Percentiles rank a stretch among this genome's conserved stretches.
phyloP scores from a whole-genome alignment of 139 green algal species.

The Chlamydomonas sp. region DNA sequence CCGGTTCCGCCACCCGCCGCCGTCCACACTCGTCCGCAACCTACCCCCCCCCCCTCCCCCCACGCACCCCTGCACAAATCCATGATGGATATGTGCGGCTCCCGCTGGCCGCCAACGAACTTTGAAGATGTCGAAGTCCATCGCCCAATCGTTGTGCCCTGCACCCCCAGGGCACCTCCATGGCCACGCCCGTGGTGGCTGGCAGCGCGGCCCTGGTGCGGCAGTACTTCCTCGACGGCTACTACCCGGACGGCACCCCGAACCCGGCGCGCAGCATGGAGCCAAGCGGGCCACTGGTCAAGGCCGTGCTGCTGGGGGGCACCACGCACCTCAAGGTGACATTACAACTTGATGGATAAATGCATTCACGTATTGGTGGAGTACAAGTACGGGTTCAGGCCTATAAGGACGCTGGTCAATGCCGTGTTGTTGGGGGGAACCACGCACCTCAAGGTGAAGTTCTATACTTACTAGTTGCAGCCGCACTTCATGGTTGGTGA shows the following conservation, averaged over 20 bases:
- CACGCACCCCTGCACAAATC: too few species aligned
- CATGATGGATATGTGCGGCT: too few species aligned
- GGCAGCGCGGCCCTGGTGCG: constrained; percentile 71
- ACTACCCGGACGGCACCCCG: constrained; percentile 57
- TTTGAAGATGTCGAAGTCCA: neutral
- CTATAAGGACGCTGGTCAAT: too few species aligned
- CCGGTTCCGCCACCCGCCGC: too few species aligned
- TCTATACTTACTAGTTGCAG: too few species aligned
- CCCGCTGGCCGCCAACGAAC: too few species aligned
- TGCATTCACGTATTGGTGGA: neutral
- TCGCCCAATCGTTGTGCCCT: neutral
- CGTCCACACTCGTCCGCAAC: too few species aligned
- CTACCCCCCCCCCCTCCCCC: too few species aligned
- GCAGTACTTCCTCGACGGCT: constrained; percentile 88
- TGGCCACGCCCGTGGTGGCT: constrained; percentile 85
- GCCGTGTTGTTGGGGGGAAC: too few species aligned
- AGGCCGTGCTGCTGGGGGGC: constrained; percentile 83
- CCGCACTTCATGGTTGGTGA: too few species aligned
- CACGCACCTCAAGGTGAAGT: too few species aligned
- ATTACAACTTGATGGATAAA: neutral
- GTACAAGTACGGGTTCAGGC: neutral
- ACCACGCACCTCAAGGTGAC: constrained; percentile 58
- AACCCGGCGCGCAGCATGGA: neutral
- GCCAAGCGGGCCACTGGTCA: constrained; percentile 78
- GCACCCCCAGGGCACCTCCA: constrained; percentile 81